Conservation (phyloP, 306 rosid genomes). For the Acacia confusa region DNA sequence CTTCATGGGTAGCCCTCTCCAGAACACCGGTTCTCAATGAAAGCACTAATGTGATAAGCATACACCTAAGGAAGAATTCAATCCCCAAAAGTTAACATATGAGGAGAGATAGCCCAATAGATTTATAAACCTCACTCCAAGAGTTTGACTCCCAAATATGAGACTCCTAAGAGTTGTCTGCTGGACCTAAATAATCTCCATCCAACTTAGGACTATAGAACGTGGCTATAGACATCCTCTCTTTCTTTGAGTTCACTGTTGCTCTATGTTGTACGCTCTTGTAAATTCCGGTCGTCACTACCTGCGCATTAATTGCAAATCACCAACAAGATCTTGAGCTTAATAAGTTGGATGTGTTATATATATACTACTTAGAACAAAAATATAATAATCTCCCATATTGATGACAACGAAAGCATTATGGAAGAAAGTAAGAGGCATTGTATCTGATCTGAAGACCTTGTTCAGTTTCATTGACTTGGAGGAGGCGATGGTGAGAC, state of each 20-base stretch:
- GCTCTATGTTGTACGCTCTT: not conserved
- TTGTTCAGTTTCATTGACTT: not conserved
- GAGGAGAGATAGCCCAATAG: too few species aligned
- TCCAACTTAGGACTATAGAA: not conserved
- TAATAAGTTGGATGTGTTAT: too few species aligned
- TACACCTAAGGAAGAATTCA: too few species aligned
- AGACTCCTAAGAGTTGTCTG: too few species aligned
- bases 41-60: too few species aligned
- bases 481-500: slow-evolving; percentile 40
- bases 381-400: not conserved
- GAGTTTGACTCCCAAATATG: too few species aligned
- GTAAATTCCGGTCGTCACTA: not conserved
- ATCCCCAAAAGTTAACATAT: too few species aligned
- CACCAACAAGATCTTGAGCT: not conserved
- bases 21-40: too few species aligned
- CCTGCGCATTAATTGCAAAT: not conserved
- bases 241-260: not conserved
- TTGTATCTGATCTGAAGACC: not conserved
- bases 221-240: not conserved
- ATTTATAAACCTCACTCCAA: too few species aligned
- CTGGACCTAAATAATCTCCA: not conserved
- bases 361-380: not conserved
- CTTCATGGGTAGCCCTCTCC: too few species aligned
- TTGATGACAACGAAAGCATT: not conserved
- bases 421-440: not conserved